These are phyloP conservation scores for Cornus controversa DNA, from an alignment of 148 eudicot genomes.

Conservation along the genomic window DNA sequence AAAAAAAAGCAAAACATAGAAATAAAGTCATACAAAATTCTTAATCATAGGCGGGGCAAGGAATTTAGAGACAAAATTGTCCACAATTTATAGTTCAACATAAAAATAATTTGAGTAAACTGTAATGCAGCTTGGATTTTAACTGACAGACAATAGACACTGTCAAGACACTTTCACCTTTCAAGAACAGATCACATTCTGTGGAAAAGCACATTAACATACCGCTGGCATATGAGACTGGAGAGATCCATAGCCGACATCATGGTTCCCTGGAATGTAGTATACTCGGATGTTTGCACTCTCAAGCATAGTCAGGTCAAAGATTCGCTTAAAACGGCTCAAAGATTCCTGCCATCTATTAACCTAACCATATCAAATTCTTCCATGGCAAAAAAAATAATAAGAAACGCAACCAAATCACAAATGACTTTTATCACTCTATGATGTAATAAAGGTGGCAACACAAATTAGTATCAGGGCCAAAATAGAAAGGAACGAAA, in stretches of 20 bases:
- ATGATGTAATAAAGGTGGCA: not conserved
- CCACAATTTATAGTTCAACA: not conserved
- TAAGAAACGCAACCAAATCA: not conserved
- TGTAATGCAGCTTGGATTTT: not conserved
- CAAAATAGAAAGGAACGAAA: not conserved
- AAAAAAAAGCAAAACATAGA: too few species aligned
- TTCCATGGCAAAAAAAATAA: constrained; percentile 7
- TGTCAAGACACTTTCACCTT: not conserved
- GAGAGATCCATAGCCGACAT: constrained; percentile 72
- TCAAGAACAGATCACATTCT: not conserved
- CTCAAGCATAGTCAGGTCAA: constrained; percentile 53
- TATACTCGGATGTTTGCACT: constrained; percentile 45
- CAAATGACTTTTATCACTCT: not conserved
- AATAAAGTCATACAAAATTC: not conserved
- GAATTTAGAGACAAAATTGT: not conserved
- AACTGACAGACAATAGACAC: not conserved
- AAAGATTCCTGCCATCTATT: constrained; percentile 90
- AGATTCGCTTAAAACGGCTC: constrained; percentile 82
- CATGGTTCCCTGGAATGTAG: constrained; percentile 89
- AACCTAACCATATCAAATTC: constrained; percentile 14
- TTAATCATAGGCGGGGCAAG: not conserved
- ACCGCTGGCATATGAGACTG: constrained; percentile 64
- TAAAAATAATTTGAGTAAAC: not conserved
- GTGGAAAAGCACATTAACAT: constrained; percentile 12
- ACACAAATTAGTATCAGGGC: not conserved